Conservation (phyloP, 140 eudicot species). For the Flaveria floridana region DNA sequence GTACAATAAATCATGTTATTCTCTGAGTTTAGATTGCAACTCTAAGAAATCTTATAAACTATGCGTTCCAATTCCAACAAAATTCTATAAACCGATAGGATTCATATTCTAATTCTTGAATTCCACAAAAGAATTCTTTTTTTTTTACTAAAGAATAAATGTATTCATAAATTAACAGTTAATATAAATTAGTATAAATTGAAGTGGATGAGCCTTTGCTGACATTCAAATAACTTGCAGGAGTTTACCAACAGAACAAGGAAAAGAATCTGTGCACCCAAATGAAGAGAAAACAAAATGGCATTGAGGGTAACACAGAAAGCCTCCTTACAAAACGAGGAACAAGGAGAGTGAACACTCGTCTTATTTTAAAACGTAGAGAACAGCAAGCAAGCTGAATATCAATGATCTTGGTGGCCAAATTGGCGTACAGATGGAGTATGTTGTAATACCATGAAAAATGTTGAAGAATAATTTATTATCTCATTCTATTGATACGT, state of each 20-base stretch:
- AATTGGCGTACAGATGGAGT: too few relatives aligned
- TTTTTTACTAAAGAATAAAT: neutral
- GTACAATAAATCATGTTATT: neutral
- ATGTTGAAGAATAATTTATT: too few relatives aligned
- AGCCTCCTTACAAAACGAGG: neutral
- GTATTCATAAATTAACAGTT: neutral
- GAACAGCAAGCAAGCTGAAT: too few relatives aligned
- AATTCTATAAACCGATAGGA: neutral
- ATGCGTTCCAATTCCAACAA: too few relatives aligned
- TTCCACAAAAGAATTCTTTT: neutral
- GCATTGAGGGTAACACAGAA: neutral
- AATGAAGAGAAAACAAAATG: constrained; percentile 35
- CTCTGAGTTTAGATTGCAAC: neutral
- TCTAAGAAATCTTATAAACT: too few relatives aligned
- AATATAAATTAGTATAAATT: neutral
- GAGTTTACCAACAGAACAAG: constrained; percentile 24
- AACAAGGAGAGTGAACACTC: neutral
- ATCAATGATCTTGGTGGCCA: too few relatives aligned
- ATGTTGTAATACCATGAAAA: too few relatives aligned
- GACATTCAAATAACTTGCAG: constrained; percentile 24
- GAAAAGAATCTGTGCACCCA: constrained; percentile 18
- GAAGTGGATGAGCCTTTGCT: constrained; percentile 8
- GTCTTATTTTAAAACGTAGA: too few relatives aligned
- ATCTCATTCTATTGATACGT: too few relatives aligned
- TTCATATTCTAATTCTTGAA: neutral